phyloP scores from a whole-genome alignment of 768 basidiomycete genomes.

The Phaeolepiota aurea region DNA sequence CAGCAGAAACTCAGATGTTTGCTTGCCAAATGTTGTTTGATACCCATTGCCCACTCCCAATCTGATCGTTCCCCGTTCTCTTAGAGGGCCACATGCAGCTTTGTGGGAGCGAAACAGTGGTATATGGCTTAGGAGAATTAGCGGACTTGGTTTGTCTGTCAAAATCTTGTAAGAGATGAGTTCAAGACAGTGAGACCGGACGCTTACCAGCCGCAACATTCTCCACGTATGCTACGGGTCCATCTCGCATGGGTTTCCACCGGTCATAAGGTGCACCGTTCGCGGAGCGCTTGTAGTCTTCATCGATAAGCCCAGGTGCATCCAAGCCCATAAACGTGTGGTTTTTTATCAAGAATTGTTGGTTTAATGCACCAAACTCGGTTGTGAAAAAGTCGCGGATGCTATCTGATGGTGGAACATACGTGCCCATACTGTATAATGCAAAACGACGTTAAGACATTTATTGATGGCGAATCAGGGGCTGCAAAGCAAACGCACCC shows the following conservation, averaged over 20 bases:
- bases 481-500: constrained; percentile 29
- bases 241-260: constrained; percentile 46
- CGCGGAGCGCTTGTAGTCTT: constrained; percentile 63
- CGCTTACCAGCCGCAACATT: constrained; percentile 31
- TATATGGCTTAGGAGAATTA: constrained; percentile 78
- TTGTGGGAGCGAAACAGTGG: constrained; percentile 72
- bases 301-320: constrained; percentile 74
- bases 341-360: constrained; percentile 51
- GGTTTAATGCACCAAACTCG: constrained; percentile 65
- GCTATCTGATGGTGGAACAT: constrained; percentile 38
- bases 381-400: constrained; percentile 50
- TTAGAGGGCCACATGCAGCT: constrained; percentile 66
- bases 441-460: no score
- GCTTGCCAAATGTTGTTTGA: constrained; percentile 74
- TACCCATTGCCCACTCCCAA: constrained; percentile 77
- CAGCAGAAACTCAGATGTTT: constrained; percentile 69
- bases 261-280: constrained; percentile 38
- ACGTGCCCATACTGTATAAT: constrained; percentile 45
- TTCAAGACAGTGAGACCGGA: no score
- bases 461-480: not conserved
- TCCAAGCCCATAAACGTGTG: constrained; percentile 69
- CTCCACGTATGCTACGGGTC: constrained; percentile 55
- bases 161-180: no score
- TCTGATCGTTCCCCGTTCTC: constrained; percentile 66
- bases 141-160: constrained; percentile 28